These are phyloP conservation scores for Botryotinia convoluta DNA, from an alignment of 2,329 filamentous ascomycete genomes.

Conservation along the genomic window DNA sequence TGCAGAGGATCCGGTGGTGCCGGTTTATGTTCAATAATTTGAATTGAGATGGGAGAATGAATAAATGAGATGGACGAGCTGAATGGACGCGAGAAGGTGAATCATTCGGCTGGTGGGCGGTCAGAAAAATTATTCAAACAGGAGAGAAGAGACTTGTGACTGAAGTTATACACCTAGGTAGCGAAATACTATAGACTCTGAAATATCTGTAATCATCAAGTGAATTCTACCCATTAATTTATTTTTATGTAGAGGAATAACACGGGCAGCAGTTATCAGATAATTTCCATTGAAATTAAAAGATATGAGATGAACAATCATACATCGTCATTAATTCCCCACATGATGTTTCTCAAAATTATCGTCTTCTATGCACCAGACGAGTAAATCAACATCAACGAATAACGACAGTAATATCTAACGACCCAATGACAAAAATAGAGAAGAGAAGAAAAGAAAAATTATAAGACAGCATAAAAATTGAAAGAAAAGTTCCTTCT, in stretches of 20 bases:
- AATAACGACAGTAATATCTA: not conserved
- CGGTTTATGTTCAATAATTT: conserved; percentile 23
- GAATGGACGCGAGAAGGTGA: too few species aligned
- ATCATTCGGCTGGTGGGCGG: not conserved
- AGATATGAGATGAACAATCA: not conserved
- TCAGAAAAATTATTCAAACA: not conserved
- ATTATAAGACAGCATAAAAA: not conserved
- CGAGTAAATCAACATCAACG: not conserved
- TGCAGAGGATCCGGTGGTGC: conserved; percentile 32
- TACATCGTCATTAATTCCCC: not conserved
- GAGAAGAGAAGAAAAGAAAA: not conserved
- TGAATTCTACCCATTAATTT: not conserved
- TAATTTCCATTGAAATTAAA: not conserved
- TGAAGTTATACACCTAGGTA: not conserved
- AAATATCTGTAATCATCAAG: not conserved
- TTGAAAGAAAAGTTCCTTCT: not conserved
- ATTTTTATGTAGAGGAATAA: too few species aligned
- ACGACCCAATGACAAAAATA: accelerated
- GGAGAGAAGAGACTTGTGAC: not conserved
- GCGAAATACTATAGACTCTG: too few species aligned
- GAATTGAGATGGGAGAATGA: not conserved
- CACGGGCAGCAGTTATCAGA: not conserved
- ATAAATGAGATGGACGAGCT: not conserved
- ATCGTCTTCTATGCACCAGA: not conserved
- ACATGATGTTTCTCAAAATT: accelerated